Base-by-base conservation (phyloP, 805 yeast species). In the Hanseniaspora nectarophila region DNA sequence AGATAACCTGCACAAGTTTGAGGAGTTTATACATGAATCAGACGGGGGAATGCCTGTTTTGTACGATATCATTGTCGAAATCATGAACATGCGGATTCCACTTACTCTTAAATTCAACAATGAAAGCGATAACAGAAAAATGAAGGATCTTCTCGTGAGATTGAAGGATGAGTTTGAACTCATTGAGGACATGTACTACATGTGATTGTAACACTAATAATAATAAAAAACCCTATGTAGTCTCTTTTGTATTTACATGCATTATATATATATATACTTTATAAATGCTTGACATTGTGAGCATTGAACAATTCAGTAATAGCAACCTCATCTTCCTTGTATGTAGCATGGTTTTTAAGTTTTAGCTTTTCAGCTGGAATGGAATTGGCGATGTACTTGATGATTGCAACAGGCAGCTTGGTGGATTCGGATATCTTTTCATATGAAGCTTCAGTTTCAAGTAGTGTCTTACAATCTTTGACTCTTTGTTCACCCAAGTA, bases 141-240 rank as follows among this genome's bases (percentile, higher is more conserved):
- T 62, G 37, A 55, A 55, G 26, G 66, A 62, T 49, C 55, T 59
- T 16, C 26, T 62, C n/a, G 60, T 61, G 43, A 57, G 66, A 35
- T 59, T 62, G 15, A 57, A 57, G 32, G 66, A 62, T 45, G 64
- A 61, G 51, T 61, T 58, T 46, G 64, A 61, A 46, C 57, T 62
- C 34, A 55, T 61, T 32, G 60, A 59, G n/a, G 63, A 61, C 42
- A 51, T 61, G 58, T 53, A 53, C 18, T 53, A 53, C 32, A 40
- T 46, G 40, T 53, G 26, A 39, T 5, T 8, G 13, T 15, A 39
- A 21, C 24, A 24, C 9, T n/a, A 35, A 20, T 35, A 6, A 18
- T 35, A 35, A 32, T 32, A 32, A 35, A 8, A 34, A 16, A 18
- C 9, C 4, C 5, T 26, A 26, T 5, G 28, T 8, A n/a, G n/a